Conservation (phyloP, 257 asterid species). For the Paulownia fortunei region DNA sequence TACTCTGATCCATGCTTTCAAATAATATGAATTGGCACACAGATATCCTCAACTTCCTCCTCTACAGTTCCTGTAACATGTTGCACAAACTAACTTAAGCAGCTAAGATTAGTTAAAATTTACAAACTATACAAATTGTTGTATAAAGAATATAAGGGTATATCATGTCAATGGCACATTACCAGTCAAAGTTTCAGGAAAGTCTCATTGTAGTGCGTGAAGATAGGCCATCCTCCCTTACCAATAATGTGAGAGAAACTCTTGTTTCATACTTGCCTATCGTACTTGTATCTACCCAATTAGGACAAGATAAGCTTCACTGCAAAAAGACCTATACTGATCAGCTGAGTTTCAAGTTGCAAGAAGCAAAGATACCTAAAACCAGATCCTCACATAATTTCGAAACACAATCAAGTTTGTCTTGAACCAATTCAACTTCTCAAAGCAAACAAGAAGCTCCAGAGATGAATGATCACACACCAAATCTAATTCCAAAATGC, state of each 20-base stretch:
- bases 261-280: background rate
- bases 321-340: too few relatives aligned
- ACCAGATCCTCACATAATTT: too few relatives aligned
- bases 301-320: background rate
- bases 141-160: background rate
- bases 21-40: background rate
- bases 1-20: constrained; percentile 12
- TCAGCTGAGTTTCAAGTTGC: background rate
- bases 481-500: background rate
- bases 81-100: background rate
- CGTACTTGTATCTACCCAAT: background rate
- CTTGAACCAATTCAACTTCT: background rate
- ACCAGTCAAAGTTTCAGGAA: too few relatives aligned
- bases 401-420: background rate
- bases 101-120: background rate
- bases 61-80: background rate
- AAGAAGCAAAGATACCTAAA: background rate
- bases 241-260: background rate
- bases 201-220: background rate
- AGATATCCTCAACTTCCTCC: background rate
- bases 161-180: background rate
- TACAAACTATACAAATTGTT: too few relatives aligned
- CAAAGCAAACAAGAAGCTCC: background rate
- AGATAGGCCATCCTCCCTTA: background rate
- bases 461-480: background rate